Evolutionary conservation across 139 green algal species (phyloP).

Genomic region (Tetradesmus lagerheimii): DNA sequence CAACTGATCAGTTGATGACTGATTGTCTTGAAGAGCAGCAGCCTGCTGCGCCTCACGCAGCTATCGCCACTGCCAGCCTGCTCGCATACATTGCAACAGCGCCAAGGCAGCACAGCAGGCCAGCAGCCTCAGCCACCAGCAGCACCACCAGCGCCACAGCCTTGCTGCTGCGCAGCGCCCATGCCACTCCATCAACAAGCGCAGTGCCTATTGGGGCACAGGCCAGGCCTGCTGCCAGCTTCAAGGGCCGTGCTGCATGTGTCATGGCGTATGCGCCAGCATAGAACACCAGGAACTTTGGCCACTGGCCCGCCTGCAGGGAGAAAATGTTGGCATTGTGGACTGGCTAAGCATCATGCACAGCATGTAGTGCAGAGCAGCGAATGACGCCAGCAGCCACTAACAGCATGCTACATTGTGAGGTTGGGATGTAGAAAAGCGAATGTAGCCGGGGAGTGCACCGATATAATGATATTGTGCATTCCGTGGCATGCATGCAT

Average conservation of each 20-base stretch:
- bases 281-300: conserved; percentile 40
- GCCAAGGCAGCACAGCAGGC: background rate
- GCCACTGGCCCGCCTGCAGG: conserved; percentile 17
- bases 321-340: background rate
- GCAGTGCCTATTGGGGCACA: background rate
- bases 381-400: no score
- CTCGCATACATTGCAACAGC: conserved; percentile 12
- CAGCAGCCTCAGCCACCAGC: conserved; percentile 8
- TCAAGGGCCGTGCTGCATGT: conserved; percentile 22
- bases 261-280: conserved; percentile 16
- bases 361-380: no score
- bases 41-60: background rate
- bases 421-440: no score
- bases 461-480: no score
- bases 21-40: no score
- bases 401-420: no score
- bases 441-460: no score
- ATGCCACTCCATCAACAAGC: background rate
- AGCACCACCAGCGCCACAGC: conserved; percentile 20
- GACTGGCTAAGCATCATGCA: no score
- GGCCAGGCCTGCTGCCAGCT: conserved; percentile 23
- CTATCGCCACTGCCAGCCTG: background rate
- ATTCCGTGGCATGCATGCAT: no score
- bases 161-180: background rate
- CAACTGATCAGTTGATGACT: no score